Base-by-base conservation (phyloP, 192 early-diverging fungal species). In the Backusella tarrabulga region DNA sequence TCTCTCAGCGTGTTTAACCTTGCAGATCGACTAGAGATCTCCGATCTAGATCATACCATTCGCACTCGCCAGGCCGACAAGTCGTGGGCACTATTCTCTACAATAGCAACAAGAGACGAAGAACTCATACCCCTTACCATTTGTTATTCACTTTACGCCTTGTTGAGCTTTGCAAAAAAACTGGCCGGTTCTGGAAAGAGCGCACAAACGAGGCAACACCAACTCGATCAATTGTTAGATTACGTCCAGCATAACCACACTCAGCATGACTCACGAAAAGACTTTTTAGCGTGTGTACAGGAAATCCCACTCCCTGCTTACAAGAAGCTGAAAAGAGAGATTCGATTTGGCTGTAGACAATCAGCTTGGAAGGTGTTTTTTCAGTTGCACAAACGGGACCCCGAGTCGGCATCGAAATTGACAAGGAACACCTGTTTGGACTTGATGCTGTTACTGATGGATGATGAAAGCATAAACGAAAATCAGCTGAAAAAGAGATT, bases 1-100 rank as follows among this genome's bases (percentile, higher is more conserved):
- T 34, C 66, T 17, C 66, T 75, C 15, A 34, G 34, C 7, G 52
- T 75, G 11, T 75, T 75, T 46, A 75, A 68, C 44, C 17, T 75
- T 41, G 23, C 66, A 19, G 41, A 75, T 34, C 23, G 34, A 66
- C 8, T 75, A n/a, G 29, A 19, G 8, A 36, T 75, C 26, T 15
- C 60, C 2, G 63, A 75, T 32, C 40, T 75, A n/a, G 74, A 75
- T 26, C 41, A 29, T 42, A 52, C 78, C 14, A 66, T 79, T 46
- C 72, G 68, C 26, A 56, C 67, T 34, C 36, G 68, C 23, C 67
- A 79, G 26, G 78, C 78, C 15, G 63, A 68, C 29, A 69, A 71
- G 42, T 36, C 78, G 8, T 79, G 78, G 78, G n/a, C 67, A 8
- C 34, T 75, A 50, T 79, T 79, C 26, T 19, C 15, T 11, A 74